A percentile compares a stretch with the other conserved stretches of the same genome.
Conservation (phyloP, 176 grass and related monocot species). For the Phoenix roebelenii region DNA sequence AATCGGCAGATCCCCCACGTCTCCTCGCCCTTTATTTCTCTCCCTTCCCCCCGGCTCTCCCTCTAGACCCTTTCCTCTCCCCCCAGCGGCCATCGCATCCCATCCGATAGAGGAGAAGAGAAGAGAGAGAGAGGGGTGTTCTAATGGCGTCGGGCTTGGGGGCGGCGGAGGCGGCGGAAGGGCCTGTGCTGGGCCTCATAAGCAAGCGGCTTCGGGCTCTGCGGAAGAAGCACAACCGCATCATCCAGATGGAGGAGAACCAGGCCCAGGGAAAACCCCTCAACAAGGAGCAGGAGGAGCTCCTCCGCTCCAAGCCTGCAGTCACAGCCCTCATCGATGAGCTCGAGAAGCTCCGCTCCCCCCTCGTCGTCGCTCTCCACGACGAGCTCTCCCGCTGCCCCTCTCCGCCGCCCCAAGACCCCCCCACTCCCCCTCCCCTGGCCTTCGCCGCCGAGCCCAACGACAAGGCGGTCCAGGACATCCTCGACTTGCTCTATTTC, state of each 20-base stretch:
- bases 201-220: conserved; percentile 81
- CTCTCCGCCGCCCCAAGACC: neutral
- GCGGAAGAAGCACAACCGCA: conserved; percentile 96
- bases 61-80: too few relatives aligned
- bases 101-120: too few relatives aligned
- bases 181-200: conserved; percentile 64
- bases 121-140: too few relatives aligned
- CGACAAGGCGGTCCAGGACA: conserved; percentile 28
- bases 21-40: too few relatives aligned
- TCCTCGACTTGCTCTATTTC: conserved; percentile 74
- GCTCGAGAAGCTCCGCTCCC: conserved; percentile 71
- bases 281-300: conserved; percentile 88
- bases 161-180: conserved; percentile 43
- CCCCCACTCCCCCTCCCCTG: neutral
- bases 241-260: conserved; percentile 87
- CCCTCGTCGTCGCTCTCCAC: conserved; percentile 47
- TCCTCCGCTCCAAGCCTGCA: conserved; percentile 74
- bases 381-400: conserved; percentile 52
- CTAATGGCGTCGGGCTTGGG: neutral
- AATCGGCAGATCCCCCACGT: too few relatives aligned
- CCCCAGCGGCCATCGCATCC: too few relatives aligned
- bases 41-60: too few relatives aligned
- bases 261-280: conserved; percentile 64
- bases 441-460: neutral
- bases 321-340: conserved; percentile 67